A percentile compares a stretch with the other conserved stretches of the same genome.
These are phyloP conservation scores for Aspergillus caelatus DNA, from an alignment of 2,329 filamentous ascomycete species.

Conservation along the genomic window DNA sequence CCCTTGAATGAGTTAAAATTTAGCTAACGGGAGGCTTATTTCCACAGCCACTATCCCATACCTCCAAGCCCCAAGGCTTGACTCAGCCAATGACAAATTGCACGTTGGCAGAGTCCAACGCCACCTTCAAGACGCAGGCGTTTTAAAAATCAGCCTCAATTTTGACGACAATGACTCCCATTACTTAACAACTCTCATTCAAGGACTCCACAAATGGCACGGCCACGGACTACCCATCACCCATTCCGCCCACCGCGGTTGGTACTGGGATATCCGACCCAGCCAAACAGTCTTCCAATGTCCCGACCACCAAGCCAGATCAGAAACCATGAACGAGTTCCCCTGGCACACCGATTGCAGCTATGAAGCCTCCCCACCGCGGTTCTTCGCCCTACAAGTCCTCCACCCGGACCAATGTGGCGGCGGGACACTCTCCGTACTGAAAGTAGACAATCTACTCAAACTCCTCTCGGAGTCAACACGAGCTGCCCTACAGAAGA, in stretches of 20 bases:
- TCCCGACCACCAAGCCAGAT: slow-evolving; percentile 39
- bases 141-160: slow-evolving; percentile 40
- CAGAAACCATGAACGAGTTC: slow-evolving; percentile 48
- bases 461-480: slow-evolving; percentile 6
- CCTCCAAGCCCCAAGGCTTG: neutral
- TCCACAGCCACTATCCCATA: neutral
- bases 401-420: slow-evolving; percentile 44
- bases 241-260: slow-evolving; percentile 46
- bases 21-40: neutral
- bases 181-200: slow-evolving; percentile 40
- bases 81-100: neutral
- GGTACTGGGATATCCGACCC: slow-evolving; percentile 51
- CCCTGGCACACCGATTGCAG: slow-evolving; percentile 52
- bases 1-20: no score
- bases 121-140: slow-evolving; percentile 23
- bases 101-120: neutral
- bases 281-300: slow-evolving; percentile 31
- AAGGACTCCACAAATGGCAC: slow-evolving; percentile 36
- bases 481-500: slow-evolving; percentile 27
- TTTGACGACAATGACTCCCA: slow-evolving; percentile 38
- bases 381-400: slow-evolving; percentile 48
- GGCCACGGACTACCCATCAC: slow-evolving; percentile 44
- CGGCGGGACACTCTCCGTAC: slow-evolving; percentile 45
- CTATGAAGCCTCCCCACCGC: slow-evolving; percentile 42
- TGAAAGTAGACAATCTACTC: slow-evolving; percentile 32